phyloP scores from a whole-genome alignment of 176 grass and related monocot species.

The Oropetium thomaeum region DNA sequence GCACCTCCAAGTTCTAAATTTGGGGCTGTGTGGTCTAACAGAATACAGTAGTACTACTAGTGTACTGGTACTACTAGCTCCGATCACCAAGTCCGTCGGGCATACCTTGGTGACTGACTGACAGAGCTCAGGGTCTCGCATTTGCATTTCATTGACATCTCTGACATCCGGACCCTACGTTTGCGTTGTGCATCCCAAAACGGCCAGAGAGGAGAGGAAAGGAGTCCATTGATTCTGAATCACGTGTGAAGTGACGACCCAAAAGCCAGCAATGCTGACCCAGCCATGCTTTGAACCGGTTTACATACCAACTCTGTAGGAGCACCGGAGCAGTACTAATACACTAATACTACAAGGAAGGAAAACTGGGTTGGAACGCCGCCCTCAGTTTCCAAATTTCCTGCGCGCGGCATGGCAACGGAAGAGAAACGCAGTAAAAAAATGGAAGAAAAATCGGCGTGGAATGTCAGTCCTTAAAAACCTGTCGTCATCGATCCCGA shows the following conservation, averaged over 20 bases:
- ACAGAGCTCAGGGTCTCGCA: neutral
- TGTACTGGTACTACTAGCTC: too few relatives aligned
- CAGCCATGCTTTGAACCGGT: neutral
- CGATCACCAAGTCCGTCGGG: neutral
- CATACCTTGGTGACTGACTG: constrained; percentile 7
- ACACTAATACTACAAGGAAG: too few relatives aligned
- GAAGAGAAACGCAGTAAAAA: too few relatives aligned
- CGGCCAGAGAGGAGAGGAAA: too few relatives aligned
- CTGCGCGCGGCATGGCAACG: neutral
- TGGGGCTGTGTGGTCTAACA: neutral
- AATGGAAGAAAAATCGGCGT: neutral
- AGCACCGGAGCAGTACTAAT: too few relatives aligned
- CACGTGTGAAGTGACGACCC: neutral
- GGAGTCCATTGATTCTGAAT: too few relatives aligned
- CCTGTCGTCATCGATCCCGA: neutral
- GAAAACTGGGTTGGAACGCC: neutral
- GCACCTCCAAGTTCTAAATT: neutral
- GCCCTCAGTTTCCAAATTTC: neutral
- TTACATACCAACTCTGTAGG: neutral
- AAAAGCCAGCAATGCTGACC: neutral
- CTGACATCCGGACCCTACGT: neutral
- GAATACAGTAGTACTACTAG: neutral
- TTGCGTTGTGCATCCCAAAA: neutral
- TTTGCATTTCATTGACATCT: neutral
- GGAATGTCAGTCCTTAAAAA: neutral